These are phyloP conservation scores for Citrus unshiu DNA, from an alignment of 345 rosid species.

Conservation along the genomic window DNA sequence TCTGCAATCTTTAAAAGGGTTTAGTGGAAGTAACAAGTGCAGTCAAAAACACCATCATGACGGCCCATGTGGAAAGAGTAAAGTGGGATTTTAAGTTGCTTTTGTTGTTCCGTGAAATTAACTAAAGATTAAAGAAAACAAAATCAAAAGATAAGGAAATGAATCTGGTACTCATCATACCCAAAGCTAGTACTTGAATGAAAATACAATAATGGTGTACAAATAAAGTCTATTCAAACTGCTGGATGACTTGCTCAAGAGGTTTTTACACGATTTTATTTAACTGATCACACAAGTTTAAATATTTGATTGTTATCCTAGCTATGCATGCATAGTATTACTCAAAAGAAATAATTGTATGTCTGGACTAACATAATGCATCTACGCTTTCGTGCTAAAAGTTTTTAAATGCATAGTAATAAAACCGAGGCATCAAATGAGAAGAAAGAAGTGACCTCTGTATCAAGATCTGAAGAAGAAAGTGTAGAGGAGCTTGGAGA, in stretches of 20 bases:
- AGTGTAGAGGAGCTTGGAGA: constrained; percentile 43
- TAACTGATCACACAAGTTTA: too few species aligned
- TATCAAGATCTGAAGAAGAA: constrained; percentile 75
- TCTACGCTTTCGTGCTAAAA: not conserved
- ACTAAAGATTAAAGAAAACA: not conserved
- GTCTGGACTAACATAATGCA: not conserved
- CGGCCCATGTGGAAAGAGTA: constrained; percentile 16
- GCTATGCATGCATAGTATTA: too few species aligned
- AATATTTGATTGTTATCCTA: too few species aligned
- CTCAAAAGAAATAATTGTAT: too few species aligned
- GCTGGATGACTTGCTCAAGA: too few species aligned
- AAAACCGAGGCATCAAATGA: not conserved
- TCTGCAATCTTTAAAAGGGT: not conserved
- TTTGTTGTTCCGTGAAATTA: not conserved
- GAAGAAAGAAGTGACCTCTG: constrained; percentile 43
- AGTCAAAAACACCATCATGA: constrained; percentile 22
- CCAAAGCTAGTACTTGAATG: too few species aligned
- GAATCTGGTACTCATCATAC: not conserved
- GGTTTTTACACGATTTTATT: too few species aligned
- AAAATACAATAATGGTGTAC: too few species aligned
- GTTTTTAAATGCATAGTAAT: not conserved
- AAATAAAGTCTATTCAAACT: too few species aligned
- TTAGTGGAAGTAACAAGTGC: constrained; percentile 1
- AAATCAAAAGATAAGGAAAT: not conserved
- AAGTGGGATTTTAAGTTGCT: constrained; percentile 15